Conservation (phyloP, 2,329 filamentous ascomycete species). For the Colletotrichum sp. region DNA sequence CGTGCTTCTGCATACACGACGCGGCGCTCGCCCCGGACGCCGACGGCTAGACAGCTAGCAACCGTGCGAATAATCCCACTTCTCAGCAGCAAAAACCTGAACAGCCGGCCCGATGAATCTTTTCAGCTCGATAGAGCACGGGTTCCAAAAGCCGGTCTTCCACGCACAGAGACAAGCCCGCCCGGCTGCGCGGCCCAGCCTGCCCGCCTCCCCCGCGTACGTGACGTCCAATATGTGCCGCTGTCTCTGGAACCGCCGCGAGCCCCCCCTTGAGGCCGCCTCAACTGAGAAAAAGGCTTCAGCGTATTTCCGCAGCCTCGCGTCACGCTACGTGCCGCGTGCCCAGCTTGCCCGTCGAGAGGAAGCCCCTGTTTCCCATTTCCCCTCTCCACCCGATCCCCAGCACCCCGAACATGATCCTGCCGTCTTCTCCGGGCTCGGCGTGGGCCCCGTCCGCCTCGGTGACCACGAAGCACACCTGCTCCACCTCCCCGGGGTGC, state of each 20-base stretch:
- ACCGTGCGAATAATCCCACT: not conserved
- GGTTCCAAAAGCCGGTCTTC: not conserved
- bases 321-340: constrained; percentile 41
- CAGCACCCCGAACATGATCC: constrained; percentile 77
- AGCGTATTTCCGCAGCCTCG: not conserved
- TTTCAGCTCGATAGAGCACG: not conserved
- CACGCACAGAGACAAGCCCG: not conserved
- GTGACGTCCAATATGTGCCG: not conserved
- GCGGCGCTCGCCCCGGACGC: not conserved
- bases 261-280: not conserved
- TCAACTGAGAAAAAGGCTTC: not conserved
- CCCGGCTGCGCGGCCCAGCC: not conserved
- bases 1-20: not conserved
- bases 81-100: not conserved
- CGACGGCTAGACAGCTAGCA: not conserved
- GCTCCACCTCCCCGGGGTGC: constrained; percentile 67
- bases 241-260: not conserved
- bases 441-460: constrained; percentile 41
- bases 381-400: constrained; percentile 87
- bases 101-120: not conserved
- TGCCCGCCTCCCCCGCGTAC: not conserved
- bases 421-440: constrained; percentile 61
- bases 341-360: constrained; percentile 84
- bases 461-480: constrained; percentile 67
- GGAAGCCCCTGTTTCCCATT: constrained; percentile 86